Evolutionary conservation across 2,329 filamentous ascomycete genomes (phyloP).

Genomic region (Fusarium sp.): DNA sequence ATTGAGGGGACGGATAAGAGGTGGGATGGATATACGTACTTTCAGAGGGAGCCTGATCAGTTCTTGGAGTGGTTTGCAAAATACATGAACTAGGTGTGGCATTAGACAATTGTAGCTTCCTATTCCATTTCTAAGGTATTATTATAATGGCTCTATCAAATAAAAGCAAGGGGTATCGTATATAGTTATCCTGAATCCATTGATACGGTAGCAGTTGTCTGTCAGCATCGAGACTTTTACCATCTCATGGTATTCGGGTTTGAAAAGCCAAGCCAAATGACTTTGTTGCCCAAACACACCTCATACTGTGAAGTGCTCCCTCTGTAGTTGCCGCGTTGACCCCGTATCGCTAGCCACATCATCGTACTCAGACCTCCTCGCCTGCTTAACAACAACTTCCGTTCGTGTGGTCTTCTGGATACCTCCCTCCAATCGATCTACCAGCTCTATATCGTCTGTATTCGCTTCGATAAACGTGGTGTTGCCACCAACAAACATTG

Average conservation of each 20-base stretch:
- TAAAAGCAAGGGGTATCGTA: slow-evolving; percentile 17
- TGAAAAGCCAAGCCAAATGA: not conserved
- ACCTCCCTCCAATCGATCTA: slow-evolving; percentile 9
- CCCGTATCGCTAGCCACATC: slow-evolving; percentile 37
- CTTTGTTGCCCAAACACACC: accelerated
- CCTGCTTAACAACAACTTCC: slow-evolving; percentile 38
- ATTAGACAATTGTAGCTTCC: too few relatives aligned
- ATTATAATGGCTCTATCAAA: not conserved
- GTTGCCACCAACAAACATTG: slow-evolving; percentile 40
- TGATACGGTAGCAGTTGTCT: not conserved
- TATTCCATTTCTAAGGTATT: accelerated
- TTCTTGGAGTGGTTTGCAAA: slow-evolving; percentile 30
- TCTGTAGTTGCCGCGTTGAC: slow-evolving; percentile 36
- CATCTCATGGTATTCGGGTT: not conserved
- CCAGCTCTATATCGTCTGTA: slow-evolving; percentile 35
- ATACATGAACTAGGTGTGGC: slow-evolving; percentile 6
- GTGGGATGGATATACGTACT: slow-evolving; percentile 27
- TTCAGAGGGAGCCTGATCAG: slow-evolving; percentile 24
- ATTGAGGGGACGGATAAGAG: slow-evolving; percentile 20
- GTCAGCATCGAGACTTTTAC: not conserved
- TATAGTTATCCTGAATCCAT: not conserved
- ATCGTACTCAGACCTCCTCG: slow-evolving; percentile 30
- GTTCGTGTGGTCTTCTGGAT: slow-evolving; percentile 44
- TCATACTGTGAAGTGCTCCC: slow-evolving; percentile 36
- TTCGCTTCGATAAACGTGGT: slow-evolving; percentile 40